Percentiles rank a stretch among this genome's conserved stretches.
Conservation (phyloP, 1,284 basidiomycete genomes). For the Rhodotorula sp. region DNA sequence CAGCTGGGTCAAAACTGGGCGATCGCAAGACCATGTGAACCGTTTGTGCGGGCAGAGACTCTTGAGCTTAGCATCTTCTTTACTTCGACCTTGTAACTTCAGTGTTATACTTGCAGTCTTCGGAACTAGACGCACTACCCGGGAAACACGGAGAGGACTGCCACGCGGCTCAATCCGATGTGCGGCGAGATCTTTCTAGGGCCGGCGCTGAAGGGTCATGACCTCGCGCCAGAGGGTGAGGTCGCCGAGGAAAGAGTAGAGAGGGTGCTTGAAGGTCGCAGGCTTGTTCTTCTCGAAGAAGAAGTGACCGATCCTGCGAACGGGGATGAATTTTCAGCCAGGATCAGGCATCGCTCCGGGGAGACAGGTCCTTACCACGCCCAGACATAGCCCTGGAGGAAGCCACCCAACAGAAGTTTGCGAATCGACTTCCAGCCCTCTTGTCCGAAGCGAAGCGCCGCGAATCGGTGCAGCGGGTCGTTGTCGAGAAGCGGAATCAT, state of each 20-base stretch:
- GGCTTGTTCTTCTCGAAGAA: slow-evolving; percentile 34
- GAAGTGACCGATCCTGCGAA: slow-evolving; percentile 27
- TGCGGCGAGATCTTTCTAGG: not conserved
- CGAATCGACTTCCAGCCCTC: slow-evolving; percentile 23
- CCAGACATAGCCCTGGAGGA: slow-evolving; percentile 31
- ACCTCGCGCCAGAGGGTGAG: slow-evolving; percentile 25
- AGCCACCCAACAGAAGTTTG: slow-evolving; percentile 17
- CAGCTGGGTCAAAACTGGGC: not conserved
- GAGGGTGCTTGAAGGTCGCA: slow-evolving; percentile 36
- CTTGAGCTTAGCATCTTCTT: too few species aligned
- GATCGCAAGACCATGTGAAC: not conserved
- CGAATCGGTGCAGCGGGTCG: not conserved
- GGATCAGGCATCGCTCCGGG: not conserved
- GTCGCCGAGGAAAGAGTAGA: slow-evolving; percentile 29
- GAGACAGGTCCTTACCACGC: slow-evolving; percentile 11
- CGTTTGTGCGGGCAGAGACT: too few species aligned
- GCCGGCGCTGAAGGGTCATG: slow-evolving; percentile 9
- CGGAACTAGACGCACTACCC: too few species aligned
- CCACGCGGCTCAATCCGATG: too few species aligned
- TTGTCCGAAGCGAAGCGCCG: slow-evolving; percentile 14
- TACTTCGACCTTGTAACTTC: too few species aligned
- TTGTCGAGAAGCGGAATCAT: slow-evolving; percentile 16
- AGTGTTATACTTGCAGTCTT: too few species aligned
- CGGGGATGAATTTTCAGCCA: rapidly evolving
- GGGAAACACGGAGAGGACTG: too few species aligned